Evolutionary conservation across 2,329 filamentous ascomycete species (phyloP).

Genomic region (Penicillium brevicompactum): DNA sequence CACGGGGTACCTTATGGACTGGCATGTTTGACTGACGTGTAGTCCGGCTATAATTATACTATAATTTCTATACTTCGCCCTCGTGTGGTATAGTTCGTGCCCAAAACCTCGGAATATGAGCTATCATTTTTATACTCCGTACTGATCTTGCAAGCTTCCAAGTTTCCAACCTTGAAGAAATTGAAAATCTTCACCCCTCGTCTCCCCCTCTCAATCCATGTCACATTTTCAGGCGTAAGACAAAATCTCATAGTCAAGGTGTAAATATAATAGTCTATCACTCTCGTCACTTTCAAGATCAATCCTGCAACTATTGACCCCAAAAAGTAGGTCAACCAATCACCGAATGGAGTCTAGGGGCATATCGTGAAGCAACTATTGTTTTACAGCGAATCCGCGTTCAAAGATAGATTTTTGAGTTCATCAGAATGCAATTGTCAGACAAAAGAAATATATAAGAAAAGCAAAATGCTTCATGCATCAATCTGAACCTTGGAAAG

Average conservation of each 20-base stretch:
- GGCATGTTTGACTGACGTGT: no score
- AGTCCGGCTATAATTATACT: background rate
- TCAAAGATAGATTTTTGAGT: background rate
- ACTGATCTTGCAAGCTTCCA: no score
- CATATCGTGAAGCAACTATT: background rate
- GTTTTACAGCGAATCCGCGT: background rate
- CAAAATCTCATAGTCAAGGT: background rate
- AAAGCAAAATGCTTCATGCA: background rate
- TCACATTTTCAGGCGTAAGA: background rate
- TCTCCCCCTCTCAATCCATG: no score
- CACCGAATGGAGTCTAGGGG: background rate
- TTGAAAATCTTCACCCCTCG: no score
- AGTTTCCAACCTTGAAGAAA: no score
- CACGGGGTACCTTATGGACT: background rate
- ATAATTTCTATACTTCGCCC: no score
- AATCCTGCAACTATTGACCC: background rate
- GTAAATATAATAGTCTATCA: background rate
- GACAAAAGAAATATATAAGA: background rate
- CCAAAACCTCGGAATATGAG: no score
- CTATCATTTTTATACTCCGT: no score
- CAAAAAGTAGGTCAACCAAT: background rate
- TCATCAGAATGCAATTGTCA: background rate
- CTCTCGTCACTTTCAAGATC: background rate
- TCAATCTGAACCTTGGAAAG: background rate
- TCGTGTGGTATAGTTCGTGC: no score